Base-by-base conservation (phyloP, 192 early-diverging fungal genomes). In the Gonapodya prolifera region DNA sequence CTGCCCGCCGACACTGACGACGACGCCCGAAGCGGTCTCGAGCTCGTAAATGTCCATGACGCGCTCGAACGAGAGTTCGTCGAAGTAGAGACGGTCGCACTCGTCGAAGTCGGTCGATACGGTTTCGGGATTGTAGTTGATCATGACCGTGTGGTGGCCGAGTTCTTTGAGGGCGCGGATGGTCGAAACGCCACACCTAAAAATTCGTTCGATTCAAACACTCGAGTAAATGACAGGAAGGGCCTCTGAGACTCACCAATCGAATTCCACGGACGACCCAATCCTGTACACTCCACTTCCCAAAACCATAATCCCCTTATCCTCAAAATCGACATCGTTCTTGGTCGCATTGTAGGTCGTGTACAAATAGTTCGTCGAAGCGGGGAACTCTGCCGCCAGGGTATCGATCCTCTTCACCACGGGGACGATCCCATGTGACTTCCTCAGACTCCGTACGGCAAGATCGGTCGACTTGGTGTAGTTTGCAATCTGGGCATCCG, bases 51-150 rank as follows among this genome's bases (percentile, higher is more conserved):
- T 96, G 80, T 99, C 97, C 84, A 95, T 87, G 17, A 96, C 93
- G 82, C 96, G 95, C 84, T 98, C 96, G 79, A 95, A 89, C 70
- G 86, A 89, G 69, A 99, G 86, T 81, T 97, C 94, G 83, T 99
- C 97, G 87, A 97, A 98, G 89, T 98, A 98, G n/a, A 98, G 88
- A 36, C 96, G 91, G 77, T 98, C 95, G 83, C 93, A 94, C 85
- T 98, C 96, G 85, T 97, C 96, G 81, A 95, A 98, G 82, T 98
- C 96, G 30, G 96, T 97, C 18, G 95, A 97, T 30, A 98, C 96
- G 0, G 96, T 98, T 83, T 98, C 96, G 17, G 96, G 96, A 83
- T 98, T 98, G 88, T 98, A 98, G 85, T 98, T 98, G 78, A 98
- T 91, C 95, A 97, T 97, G 23, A 98, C 86, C 0, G 96, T 98